Evolutionary conservation across 2,329 filamentous ascomycete species (phyloP), one percentile per base, ranked within the genome.

Genomic region (Furcasterigmium furcatum): DNA sequence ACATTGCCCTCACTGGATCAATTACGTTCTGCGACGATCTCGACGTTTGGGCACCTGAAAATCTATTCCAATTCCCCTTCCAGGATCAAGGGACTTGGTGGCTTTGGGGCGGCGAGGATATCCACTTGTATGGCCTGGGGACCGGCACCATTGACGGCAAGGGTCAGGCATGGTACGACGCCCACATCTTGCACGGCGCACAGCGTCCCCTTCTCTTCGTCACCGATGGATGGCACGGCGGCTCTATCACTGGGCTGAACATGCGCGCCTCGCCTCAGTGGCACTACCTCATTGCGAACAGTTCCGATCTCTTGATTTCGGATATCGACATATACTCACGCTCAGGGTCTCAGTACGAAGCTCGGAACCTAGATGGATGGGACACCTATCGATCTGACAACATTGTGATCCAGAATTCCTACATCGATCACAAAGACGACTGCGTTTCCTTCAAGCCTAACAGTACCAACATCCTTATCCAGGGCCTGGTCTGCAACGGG

Each of bases 371-470:
- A 0, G 82, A 85, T 55, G 80, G 77, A 19, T 80, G 77, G 77
- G 77, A 84, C 50, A 83, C 77, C 1, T 84, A 85, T 56, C 77
- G 82, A 9, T 80, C 76, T 12, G 65, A 72, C 20, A 75, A 78
- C 41, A 73, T 88, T 29, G 76, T 84, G 0, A 86, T 88, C 29
- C 83, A 87, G 55, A 79, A 87, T 58, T 85, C 79, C 0, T 62
- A 76, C 21, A 76, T 83, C 51, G 71, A 79, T 59, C 86, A 86
- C 53, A 80, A 79, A 27, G 84, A 87, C 58, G 78, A 89, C 58
- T 88, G 85, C 49, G 81, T 88, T 10, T 83, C 82, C 1, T 88
- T 88, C 73, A 88, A 88, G 63, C 84, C 84, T 16, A 88, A 88
- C 60, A 82, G 76, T 54, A 87, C 82, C 36, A 76, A 86, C 51